Evolutionary conservation across 2,329 filamentous ascomycete species (phyloP).

Genomic region (Aspergillus tamarii): DNA sequence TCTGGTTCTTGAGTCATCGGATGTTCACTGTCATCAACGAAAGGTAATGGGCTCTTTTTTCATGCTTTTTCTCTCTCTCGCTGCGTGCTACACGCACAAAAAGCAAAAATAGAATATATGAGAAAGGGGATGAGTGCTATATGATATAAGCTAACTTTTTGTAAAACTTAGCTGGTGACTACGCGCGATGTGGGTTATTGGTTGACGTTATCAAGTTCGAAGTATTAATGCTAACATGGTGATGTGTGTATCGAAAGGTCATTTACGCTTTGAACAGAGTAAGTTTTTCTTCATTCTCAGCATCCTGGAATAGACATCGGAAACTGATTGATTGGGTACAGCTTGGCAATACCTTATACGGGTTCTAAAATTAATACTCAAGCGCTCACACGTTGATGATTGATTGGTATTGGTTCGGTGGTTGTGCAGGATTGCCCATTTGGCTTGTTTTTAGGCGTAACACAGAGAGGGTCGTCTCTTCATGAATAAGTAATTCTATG

Average conservation of each 20-base stretch:
- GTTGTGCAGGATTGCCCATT: background rate
- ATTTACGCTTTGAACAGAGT: conserved; percentile 20
- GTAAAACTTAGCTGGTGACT: conserved; percentile 14
- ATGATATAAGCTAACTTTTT: background rate
- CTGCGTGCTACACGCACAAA: background rate
- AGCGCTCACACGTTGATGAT: too few relatives aligned
- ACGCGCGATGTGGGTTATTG: conserved; percentile 21
- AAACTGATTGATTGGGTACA: background rate
- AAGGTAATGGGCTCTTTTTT: conserved; percentile 17
- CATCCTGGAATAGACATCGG: background rate
- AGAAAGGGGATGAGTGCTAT: background rate
- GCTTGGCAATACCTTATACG: conserved; percentile 23
- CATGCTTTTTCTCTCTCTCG: background rate
- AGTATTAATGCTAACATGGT: background rate
- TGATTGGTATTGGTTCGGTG: too few relatives aligned
- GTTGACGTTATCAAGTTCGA: background rate
- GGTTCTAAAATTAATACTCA: background rate
- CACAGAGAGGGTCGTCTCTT: background rate
- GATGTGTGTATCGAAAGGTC: conserved; percentile 12
- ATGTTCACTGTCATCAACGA: background rate
- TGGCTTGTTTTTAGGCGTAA: background rate
- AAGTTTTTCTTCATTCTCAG: background rate
- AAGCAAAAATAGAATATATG: background rate
- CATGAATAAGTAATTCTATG: conserved; percentile 4
- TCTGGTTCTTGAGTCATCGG: conserved; percentile 23